phyloP scores from a whole-genome alignment of 495 filamentous ascomycete genomes.

The Recurvomyces mirabilis region DNA sequence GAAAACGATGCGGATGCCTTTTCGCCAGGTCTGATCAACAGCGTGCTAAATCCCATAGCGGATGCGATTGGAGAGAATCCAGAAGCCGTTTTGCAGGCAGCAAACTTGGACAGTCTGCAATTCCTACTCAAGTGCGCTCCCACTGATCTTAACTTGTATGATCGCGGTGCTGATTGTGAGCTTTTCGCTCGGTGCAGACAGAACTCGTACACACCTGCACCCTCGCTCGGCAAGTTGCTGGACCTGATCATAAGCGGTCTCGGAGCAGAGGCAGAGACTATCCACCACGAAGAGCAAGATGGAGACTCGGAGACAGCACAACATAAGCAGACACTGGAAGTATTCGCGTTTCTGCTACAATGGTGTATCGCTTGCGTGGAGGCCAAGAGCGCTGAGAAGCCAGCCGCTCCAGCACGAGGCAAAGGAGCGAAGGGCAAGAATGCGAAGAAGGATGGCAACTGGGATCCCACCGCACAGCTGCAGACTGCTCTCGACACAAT shows the following conservation, averaged over 20 bases:
- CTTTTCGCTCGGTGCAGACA: slow-evolving; percentile 64
- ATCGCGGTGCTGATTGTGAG: slow-evolving; percentile 44
- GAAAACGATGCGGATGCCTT: slow-evolving; percentile 83
- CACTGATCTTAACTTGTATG: slow-evolving; percentile 41
- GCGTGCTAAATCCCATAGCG: slow-evolving; percentile 79
- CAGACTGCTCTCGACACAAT: slow-evolving; percentile 82
- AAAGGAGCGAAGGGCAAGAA: slow-evolving; percentile 64
- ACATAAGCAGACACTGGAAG: slow-evolving; percentile 84
- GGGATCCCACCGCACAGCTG: slow-evolving; percentile 82
- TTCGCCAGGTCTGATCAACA: slow-evolving; percentile 63
- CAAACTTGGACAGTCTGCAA: slow-evolving; percentile 81
- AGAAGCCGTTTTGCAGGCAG: slow-evolving; percentile 67
- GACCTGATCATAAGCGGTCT: slow-evolving; percentile 87
- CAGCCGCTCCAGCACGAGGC: slow-evolving; percentile 49
- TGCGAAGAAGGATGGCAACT: slow-evolving; percentile 55
- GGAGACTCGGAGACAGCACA: slow-evolving; percentile 50
- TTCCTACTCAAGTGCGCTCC: slow-evolving; percentile 91
- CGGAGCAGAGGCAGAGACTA: slow-evolving; percentile 80
- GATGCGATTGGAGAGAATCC: slow-evolving; percentile 87
- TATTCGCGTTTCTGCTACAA: slow-evolving; percentile 88
- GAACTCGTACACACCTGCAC: slow-evolving; percentile 64
- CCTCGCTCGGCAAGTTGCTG: slow-evolving; percentile 81
- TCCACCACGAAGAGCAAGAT: slow-evolving; percentile 71
- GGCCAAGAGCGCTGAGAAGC: slow-evolving; percentile 81
- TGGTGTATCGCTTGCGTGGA: slow-evolving; percentile 92